Percentiles rank a stretch among this genome's conserved stretches.
phyloP scores from a whole-genome alignment of 495 filamentous ascomycete genomes.

The Aspergillus cavernicola region DNA sequence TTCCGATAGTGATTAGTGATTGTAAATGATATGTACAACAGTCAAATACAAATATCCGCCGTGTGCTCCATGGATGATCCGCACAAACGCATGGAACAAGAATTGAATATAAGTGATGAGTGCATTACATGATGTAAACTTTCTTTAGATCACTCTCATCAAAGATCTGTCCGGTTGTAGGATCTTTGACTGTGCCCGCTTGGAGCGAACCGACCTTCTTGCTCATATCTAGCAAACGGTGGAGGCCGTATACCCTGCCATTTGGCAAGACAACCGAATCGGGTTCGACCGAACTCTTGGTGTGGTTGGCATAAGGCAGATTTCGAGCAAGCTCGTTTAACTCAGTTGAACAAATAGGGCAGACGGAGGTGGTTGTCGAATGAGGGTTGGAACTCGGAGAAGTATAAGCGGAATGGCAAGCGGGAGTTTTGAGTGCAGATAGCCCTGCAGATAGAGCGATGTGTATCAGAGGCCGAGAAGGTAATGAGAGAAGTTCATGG shows the following conservation, averaged over 20 bases:
- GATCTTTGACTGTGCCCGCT: slow-evolving; percentile 71
- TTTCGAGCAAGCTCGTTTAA: slow-evolving; percentile 84
- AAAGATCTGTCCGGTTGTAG: slow-evolving; percentile 69
- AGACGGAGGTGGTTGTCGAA: slow-evolving; percentile 63
- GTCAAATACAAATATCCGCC: neutral
- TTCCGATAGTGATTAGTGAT: slow-evolving; percentile 33
- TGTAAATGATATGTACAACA: slow-evolving; percentile 4
- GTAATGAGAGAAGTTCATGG: slow-evolving; percentile 81
- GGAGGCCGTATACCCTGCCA: slow-evolving; percentile 76
- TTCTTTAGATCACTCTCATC: slow-evolving; percentile 65
- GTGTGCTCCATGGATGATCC: neutral
- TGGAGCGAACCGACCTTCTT: slow-evolving; percentile 53
- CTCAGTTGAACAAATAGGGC: slow-evolving; percentile 93
- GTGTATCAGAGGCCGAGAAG: slow-evolving; percentile 78
- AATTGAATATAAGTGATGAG: too few relatives aligned
- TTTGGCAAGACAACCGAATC: slow-evolving; percentile 88
- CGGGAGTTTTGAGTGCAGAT: slow-evolving; percentile 91
- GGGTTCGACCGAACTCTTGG: slow-evolving; percentile 83
- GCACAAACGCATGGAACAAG: neutral
- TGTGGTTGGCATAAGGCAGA: slow-evolving; percentile 91
- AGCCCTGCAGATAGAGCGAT: slow-evolving; percentile 88
- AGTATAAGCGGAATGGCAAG: slow-evolving; percentile 73
- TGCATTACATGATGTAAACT: slow-evolving; percentile 77
- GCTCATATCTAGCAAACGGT: slow-evolving; percentile 69
- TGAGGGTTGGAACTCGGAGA: slow-evolving; percentile 56